phyloP scores from a whole-genome alignment of 306 rosid genomes.

The Corylus americana region DNA sequence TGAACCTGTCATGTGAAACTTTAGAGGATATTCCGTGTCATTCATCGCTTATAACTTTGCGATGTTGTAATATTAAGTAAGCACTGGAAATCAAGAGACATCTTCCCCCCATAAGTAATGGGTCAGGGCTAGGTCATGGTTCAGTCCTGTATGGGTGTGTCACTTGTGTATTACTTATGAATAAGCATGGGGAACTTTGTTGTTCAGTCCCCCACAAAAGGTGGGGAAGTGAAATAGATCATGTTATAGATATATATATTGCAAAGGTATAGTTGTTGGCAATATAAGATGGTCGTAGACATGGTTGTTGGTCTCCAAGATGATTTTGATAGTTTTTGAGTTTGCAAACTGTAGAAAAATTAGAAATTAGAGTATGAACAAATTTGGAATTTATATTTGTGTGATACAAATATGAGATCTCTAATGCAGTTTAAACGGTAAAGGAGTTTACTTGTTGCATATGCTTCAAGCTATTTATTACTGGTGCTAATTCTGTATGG shows the following conservation, averaged over 20 bases:
- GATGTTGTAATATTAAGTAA: background rate
- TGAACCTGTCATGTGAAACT: background rate
- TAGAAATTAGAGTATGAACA: too few species aligned
- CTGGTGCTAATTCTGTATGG: background rate
- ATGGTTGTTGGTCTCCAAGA: too few species aligned
- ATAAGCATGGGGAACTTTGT: background rate
- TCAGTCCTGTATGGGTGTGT: background rate
- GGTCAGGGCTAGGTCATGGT: background rate
- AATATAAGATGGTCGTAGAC: background rate
- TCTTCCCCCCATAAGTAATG: background rate
- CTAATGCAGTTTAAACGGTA: background rate
- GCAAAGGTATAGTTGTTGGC: background rate
- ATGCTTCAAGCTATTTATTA: background rate
- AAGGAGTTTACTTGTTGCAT: background rate
- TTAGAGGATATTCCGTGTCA: slow-evolving; percentile 9
- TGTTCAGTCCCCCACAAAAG: background rate
- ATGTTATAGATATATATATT: background rate
- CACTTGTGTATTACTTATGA: background rate
- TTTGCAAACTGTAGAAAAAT: too few species aligned
- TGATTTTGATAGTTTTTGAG: too few species aligned
- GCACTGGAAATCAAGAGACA: background rate
- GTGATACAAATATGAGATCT: background rate
- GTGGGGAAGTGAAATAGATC: background rate
- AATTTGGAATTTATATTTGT: background rate
- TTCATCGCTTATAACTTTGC: slow-evolving; percentile 4